Evolutionary conservation across 768 basidiomycete species (phyloP).

Genomic region (Podaxis mareebaensis): DNA sequence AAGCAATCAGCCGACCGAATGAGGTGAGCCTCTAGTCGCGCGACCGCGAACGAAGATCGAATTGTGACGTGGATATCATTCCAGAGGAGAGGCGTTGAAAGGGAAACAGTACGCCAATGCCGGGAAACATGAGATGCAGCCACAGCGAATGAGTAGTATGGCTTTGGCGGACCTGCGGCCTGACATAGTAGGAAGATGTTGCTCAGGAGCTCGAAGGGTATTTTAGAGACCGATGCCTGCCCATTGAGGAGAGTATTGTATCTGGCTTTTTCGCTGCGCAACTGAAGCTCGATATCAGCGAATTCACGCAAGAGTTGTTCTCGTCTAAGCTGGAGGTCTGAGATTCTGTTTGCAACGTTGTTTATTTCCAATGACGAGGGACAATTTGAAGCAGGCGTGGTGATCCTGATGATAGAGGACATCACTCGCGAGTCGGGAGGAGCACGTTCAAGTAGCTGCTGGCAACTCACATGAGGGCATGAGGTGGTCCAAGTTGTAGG

Average conservation of each 20-base stretch:
- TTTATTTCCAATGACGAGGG: slow-evolving; percentile 8
- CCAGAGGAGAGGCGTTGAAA: slow-evolving; percentile 47
- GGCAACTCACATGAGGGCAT: not conserved
- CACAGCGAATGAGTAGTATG: slow-evolving; percentile 32
- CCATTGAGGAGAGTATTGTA: slow-evolving; percentile 38
- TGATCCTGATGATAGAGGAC: not conserved
- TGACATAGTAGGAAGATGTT: slow-evolving; percentile 38
- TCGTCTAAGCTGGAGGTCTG: slow-evolving; percentile 28
- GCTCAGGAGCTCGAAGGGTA: slow-evolving; percentile 43
- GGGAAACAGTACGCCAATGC: slow-evolving; percentile 42
- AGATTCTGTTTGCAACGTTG: slow-evolving; percentile 20
- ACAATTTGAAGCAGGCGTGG: not conserved
- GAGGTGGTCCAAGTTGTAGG: not conserved
- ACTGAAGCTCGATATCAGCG: slow-evolving; percentile 30
- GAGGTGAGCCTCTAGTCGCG: slow-evolving; percentile 37
- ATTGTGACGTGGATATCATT: slow-evolving; percentile 35
- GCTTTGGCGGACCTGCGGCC: slow-evolving; percentile 17
- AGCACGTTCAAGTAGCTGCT: not conserved
- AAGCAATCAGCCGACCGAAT: slow-evolving; percentile 35
- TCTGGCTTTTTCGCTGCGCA: slow-evolving; percentile 30
- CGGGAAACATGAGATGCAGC: slow-evolving; percentile 45
- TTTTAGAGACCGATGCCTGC: slow-evolving; percentile 30
- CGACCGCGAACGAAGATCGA: slow-evolving; percentile 23
- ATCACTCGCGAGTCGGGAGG: not conserved
- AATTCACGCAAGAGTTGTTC: slow-evolving; percentile 35